Evolutionary conservation across 2,329 filamentous ascomycete genomes (phyloP).

Genomic region (Phialophora verrucosa): DNA sequence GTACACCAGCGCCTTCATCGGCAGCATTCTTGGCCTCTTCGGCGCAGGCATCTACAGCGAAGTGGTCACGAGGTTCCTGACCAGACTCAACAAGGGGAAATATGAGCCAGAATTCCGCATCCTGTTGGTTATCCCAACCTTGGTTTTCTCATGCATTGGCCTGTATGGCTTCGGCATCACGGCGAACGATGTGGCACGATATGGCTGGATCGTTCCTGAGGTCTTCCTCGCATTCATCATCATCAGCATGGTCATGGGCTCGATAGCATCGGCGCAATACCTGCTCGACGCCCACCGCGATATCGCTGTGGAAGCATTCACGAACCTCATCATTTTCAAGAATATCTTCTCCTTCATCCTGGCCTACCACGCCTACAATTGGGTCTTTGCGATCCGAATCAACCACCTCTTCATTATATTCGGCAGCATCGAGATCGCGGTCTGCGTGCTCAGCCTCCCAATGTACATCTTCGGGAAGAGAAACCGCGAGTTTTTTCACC

Average conservation of each 20-base stretch:
- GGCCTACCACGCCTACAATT: conserved; percentile 83
- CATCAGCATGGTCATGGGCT: conserved; percentile 88
- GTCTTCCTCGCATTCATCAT: conserved; percentile 85
- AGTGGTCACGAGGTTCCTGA: conserved; percentile 71
- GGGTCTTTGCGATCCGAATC: conserved; percentile 69
- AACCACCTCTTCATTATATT: conserved; percentile 70
- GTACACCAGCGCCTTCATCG: conserved; percentile 84
- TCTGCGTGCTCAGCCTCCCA: conserved; percentile 77
- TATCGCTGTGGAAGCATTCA: conserved; percentile 85
- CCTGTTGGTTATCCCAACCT: conserved; percentile 78
- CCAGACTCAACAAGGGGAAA: conserved; percentile 74
- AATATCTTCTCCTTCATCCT: conserved; percentile 89
- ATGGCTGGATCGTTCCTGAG: conserved; percentile 74
- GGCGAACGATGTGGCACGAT: conserved; percentile 64
- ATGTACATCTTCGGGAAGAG: conserved; percentile 80
- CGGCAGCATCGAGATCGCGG: conserved; percentile 74
- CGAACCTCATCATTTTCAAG: conserved; percentile 89
- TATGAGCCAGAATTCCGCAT: conserved; percentile 94
- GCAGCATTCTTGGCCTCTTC: conserved; percentile 76
- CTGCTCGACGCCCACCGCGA: conserved; percentile 94
- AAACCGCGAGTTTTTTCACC: conserved; percentile 74
- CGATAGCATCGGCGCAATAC: conserved; percentile 83
- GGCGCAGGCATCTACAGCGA: conserved; percentile 78
- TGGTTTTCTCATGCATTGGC: conserved; percentile 77
- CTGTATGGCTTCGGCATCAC: conserved; percentile 85